phyloP scores from a whole-genome alignment of 768 basidiomycete species.

The Thelephora ganbajun region DNA sequence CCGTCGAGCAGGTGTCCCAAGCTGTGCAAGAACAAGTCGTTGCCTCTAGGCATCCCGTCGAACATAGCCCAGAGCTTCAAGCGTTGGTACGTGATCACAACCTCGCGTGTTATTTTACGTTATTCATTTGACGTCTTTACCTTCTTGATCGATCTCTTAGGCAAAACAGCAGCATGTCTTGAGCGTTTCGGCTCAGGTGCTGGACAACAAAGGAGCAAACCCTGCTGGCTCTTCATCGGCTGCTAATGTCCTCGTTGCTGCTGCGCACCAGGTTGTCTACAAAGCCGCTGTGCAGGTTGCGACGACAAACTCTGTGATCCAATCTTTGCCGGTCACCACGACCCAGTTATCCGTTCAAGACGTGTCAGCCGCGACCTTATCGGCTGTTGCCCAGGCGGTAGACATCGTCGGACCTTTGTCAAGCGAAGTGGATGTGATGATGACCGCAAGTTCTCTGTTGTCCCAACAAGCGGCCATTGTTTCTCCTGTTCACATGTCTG shows the following conservation, averaged over 20 bases:
- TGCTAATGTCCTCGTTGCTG: constrained; percentile 47
- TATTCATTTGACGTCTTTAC: background rate
- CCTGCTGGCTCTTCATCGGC: constrained; percentile 29
- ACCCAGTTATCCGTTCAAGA: constrained; percentile 40
- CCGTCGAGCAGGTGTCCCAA: constrained; percentile 66
- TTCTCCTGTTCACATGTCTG: too few species aligned
- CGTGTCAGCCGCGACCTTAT: constrained; percentile 49
- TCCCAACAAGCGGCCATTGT: constrained; percentile 21
- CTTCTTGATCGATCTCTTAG: background rate
- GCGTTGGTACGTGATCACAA: constrained; percentile 24
- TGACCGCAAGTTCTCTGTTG: constrained; percentile 45
- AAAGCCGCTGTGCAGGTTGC: constrained; percentile 55
- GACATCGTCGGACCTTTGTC: constrained; percentile 59
- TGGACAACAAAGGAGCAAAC: constrained; percentile 52
- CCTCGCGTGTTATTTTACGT: background rate
- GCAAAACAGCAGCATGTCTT: constrained; percentile 76
- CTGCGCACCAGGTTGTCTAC: constrained; percentile 71
- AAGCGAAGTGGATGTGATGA: constrained; percentile 70
- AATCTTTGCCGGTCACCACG: constrained; percentile 17
- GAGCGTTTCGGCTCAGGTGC: constrained; percentile 55
- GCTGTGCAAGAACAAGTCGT: constrained; percentile 58
- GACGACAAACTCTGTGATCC: constrained; percentile 32
- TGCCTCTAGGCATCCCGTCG: constrained; percentile 30
- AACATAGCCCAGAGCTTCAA: constrained; percentile 35
- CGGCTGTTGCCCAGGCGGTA: constrained; percentile 74